Conservation (phyloP, 176 grass and related monocot genomes). For the Eragrostis nindensis region DNA sequence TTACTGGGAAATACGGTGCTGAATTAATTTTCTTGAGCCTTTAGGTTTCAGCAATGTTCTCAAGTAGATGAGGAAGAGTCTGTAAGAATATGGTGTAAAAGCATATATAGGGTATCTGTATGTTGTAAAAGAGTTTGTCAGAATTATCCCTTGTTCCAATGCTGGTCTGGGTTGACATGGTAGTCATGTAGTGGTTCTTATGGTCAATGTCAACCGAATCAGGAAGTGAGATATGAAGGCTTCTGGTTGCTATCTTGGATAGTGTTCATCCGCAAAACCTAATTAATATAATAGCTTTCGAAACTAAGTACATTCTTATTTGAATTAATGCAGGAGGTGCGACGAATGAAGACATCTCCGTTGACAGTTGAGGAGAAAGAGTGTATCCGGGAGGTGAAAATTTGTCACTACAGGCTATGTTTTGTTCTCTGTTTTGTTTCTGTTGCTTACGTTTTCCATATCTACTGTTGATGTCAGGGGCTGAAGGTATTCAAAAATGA, state of each 20-base stretch:
- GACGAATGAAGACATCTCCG: conserved; percentile 78
- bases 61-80: background rate
- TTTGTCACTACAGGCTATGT: conserved; percentile 2
- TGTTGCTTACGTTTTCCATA: conserved; percentile 32
- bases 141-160: conserved; percentile 3
- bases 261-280: background rate
- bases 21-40: conserved; percentile 26
- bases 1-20: conserved; percentile 23
- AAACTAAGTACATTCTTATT: conserved; percentile 32
- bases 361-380: conserved; percentile 72
- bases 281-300: conserved; percentile 7
- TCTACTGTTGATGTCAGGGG: conserved; percentile 56
- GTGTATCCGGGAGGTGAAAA: conserved; percentile 66
- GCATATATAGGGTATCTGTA: conserved; percentile 12
- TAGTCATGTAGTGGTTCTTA: background rate
- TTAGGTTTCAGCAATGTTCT: conserved; percentile 3
- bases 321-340: conserved; percentile 69
- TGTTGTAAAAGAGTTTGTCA: conserved; percentile 34
- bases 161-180: background rate
- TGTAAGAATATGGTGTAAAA: no score
- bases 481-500: conserved; percentile 84
- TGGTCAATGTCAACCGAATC: conserved; percentile 5
- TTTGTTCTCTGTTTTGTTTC: conserved; percentile 30
- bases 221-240: conserved; percentile 24
- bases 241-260: conserved; percentile 5